Conservation (phyloP, 1,139 yeast genomes). For the Spencermartinsiella ligniputridi region DNA sequence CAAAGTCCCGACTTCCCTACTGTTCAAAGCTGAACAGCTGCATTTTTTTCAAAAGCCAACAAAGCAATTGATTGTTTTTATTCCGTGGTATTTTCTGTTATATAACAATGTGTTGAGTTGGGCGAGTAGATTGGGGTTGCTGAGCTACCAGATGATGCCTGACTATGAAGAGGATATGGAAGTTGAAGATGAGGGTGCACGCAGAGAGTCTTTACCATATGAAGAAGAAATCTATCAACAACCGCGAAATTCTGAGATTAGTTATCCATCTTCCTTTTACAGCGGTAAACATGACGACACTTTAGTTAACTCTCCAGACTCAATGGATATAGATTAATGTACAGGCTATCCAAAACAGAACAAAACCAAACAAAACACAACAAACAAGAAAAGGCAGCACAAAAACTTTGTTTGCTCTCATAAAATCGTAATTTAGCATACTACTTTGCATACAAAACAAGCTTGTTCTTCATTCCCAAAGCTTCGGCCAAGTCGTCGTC, state of each 20-base stretch:
- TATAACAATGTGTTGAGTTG: constrained; percentile 10
- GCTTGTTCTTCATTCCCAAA: constrained; percentile 31
- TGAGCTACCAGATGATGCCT: too few relatives aligned
- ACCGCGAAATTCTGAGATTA: too few relatives aligned
- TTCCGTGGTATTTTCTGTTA: constrained; percentile 11
- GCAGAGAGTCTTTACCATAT: neutral
- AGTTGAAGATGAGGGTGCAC: neutral
- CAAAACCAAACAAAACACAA: too few relatives aligned
- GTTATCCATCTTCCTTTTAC: too few relatives aligned
- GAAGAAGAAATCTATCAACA: neutral
- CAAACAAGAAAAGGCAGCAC: too few relatives aligned
- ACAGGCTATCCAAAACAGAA: too few relatives aligned
- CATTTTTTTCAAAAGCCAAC: constrained; percentile 21
- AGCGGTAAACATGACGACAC: too few relatives aligned
- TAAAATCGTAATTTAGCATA: neutral
- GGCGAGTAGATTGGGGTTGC: neutral
- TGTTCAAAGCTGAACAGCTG: constrained; percentile 6
- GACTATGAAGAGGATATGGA: neutral
- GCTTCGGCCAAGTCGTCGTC: constrained; percentile 31
- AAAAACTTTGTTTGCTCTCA: neutral
- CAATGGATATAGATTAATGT: constrained; percentile 6
- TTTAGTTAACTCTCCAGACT: neutral
- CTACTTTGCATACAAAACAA: constrained; percentile 32
- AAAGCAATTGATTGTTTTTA: constrained; percentile 20
- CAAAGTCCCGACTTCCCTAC: constrained; percentile 17